These are phyloP conservation scores for Lanmaoa rubissima DNA, from an alignment of 768 basidiomycete species.

Conservation along the genomic window DNA sequence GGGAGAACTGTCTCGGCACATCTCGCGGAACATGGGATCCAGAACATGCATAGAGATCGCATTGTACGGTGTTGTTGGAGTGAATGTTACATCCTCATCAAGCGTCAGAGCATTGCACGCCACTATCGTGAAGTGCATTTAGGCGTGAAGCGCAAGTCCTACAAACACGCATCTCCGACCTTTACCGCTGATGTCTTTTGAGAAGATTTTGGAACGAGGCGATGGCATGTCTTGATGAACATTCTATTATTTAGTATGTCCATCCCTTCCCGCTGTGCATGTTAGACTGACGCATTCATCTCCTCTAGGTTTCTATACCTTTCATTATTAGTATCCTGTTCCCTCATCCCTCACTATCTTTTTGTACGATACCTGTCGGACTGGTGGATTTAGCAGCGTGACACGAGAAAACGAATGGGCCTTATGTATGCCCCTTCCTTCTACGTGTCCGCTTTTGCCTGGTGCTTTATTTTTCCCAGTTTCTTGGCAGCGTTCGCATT, in stretches of 20 bases:
- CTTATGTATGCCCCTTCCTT: background rate
- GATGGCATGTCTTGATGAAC: background rate
- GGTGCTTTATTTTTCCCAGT: background rate
- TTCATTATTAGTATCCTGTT: background rate
- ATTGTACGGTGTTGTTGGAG: conserved; percentile 7
- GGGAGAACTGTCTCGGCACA: background rate
- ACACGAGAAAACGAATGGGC: background rate
- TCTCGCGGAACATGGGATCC: conserved; percentile 14
- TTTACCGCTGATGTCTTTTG: background rate
- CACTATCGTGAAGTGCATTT: conserved; percentile 20
- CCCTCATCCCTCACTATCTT: background rate
- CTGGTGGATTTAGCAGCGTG: background rate
- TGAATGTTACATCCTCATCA: background rate
- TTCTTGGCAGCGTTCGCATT: background rate
- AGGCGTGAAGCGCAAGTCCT: conserved; percentile 8
- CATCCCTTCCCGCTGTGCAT: background rate
- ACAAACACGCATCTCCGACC: background rate
- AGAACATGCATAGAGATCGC: background rate
- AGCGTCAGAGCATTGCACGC: conserved; percentile 3
- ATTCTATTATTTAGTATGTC: background rate
- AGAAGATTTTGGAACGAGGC: background rate
- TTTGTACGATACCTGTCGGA: conserved; percentile 7
- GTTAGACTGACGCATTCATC: background rate
- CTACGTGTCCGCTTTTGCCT: background rate
- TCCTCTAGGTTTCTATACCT: background rate